These are phyloP conservation scores for Lupinus albus DNA, from an alignment of 306 rosid species.

Conservation along the genomic window DNA sequence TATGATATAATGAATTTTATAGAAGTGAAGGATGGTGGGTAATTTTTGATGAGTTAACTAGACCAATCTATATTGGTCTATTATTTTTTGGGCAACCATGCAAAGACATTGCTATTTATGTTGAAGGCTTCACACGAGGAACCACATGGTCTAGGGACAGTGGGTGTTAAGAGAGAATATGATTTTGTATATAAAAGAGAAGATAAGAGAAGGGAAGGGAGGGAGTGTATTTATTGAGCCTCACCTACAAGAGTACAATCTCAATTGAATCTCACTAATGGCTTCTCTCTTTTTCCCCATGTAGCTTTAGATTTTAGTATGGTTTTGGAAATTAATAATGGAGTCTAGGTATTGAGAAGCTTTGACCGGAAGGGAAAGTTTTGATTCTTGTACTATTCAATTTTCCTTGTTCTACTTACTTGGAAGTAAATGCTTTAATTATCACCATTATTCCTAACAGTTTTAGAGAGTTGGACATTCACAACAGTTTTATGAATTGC, in stretches of 20 bases:
- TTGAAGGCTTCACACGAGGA: constrained; percentile 52
- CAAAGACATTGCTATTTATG: constrained; percentile 52
- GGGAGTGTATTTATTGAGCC: constrained; percentile 55
- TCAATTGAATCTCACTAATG: constrained; percentile 53
- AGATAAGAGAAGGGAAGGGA: constrained; percentile 6
- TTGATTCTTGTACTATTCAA: constrained; percentile 41
- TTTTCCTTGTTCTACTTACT: constrained; percentile 34
- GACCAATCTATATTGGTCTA: constrained; percentile 41
- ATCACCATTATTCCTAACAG: constrained; percentile 37
- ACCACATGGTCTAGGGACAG: constrained; percentile 52
- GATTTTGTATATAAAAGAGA: constrained; percentile 31
- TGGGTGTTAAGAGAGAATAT: constrained; percentile 46
- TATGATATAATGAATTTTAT: constrained; percentile 30
- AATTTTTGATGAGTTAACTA: constrained; percentile 20
- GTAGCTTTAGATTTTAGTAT: constrained; percentile 51
- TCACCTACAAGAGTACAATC: constrained; percentile 47
- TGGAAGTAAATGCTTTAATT: constrained; percentile 36
- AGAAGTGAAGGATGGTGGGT: constrained; percentile 40
- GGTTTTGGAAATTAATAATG: constrained; percentile 53
- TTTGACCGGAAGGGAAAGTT: constrained; percentile 50
- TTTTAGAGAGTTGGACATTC: background rate
- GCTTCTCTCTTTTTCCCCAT: constrained; percentile 34
- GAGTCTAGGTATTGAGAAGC: constrained; percentile 41
- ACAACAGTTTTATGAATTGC: no score
- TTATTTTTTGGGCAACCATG: constrained; percentile 50